Evolutionary conservation across 73 alveolate species (phyloP), one percentile per base, ranked within the genome.

Genomic region (Paramecium biaurelia): DNA sequence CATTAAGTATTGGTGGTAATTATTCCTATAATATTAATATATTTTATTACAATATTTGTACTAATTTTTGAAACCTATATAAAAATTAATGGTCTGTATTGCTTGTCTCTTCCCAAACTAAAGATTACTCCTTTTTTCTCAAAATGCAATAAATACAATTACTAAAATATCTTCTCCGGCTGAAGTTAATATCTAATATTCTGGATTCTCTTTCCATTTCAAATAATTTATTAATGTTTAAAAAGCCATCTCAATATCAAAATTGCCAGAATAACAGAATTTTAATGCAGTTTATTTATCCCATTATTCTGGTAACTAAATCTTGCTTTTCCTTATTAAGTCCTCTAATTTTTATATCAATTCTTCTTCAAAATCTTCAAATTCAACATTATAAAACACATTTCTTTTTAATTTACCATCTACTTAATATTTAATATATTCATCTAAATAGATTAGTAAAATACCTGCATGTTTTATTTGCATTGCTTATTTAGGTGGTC

Each of bases 301-400:
- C 87, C 87, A 74, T n/a, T 41, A 35, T 74, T 28, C 4, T 3
- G 87, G 87, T 20, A 74, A 59, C 28, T 28, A 21, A 37, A 74
- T 38, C n/a, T 41, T 41, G 18, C 59, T 41, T n/a, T 34, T 23
- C 38, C 38, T 34, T 12, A 74, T 32, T 7, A 37, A 1, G 0
- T 34, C 35, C 45, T 74, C 63, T 14, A 74, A 34, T 7, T 74
- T 41, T 37, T 24, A 10, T 35, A 74, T 74, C 59, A 28, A 15
- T 28, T 74, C 59, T 12, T 34, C 56, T 32, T 74, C 87, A n/a
- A 74, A 30, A 14, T 34, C 67, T 37, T 74, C 87, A 21, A 74
- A 74, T 74, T 28, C 38, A 41, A 74, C 87, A 74, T 74, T 74
- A 37, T 74, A 74, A 74, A 74, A 74, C n/a, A 74, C 87, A 74